Evolutionary conservation across 2,329 filamentous ascomycete genomes (phyloP).

Genomic region (Zasmidium citrigriseum): DNA sequence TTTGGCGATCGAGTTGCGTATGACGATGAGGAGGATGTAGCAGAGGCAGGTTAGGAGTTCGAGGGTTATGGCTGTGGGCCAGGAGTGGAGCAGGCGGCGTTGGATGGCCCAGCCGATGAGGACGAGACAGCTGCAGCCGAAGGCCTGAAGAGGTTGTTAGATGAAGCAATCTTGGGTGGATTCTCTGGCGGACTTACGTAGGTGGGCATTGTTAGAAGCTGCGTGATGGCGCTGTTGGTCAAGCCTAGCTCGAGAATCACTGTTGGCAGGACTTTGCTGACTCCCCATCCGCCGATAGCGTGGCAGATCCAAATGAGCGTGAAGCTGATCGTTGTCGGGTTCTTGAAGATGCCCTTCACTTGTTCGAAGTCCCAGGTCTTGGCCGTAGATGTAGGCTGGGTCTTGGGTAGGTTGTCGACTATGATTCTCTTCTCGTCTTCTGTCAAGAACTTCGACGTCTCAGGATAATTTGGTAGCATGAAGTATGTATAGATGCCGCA

Average conservation of each 20-base stretch:
- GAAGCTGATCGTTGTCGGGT: constrained; percentile 23
- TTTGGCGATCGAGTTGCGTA: constrained; percentile 38
- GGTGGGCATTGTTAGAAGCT: constrained; percentile 42
- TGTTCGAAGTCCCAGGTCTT: constrained; percentile 26
- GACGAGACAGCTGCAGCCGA: constrained; percentile 23
- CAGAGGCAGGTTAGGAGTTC: constrained; percentile 40
- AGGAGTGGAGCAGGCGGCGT: constrained; percentile 13
- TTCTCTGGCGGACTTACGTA: constrained; percentile 5
- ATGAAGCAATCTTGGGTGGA: background rate
- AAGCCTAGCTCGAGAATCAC: constrained; percentile 49
- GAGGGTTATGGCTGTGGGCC: constrained; percentile 26
- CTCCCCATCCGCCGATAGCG: constrained; percentile 38
- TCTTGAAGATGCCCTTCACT: constrained; percentile 20
- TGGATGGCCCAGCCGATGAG: constrained; percentile 25
- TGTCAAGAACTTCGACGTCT: constrained; percentile 57
- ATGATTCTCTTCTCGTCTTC: constrained; percentile 34
- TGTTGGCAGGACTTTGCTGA: constrained; percentile 38
- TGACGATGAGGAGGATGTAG: constrained; percentile 43
- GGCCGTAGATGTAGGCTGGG: constrained; percentile 19
- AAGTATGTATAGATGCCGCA: constrained; percentile 40
- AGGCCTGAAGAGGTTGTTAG: constrained; percentile 5
- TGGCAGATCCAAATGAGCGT: constrained; percentile 30
- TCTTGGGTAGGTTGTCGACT: constrained; percentile 19
- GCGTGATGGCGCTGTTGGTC: constrained; percentile 40
- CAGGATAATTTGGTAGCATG: constrained; percentile 61